Percentiles rank a stretch among this genome's conserved stretches.
phyloP scores from a whole-genome alignment of 495 filamentous ascomycete genomes.

The Penicillium psychrofluorescens region DNA sequence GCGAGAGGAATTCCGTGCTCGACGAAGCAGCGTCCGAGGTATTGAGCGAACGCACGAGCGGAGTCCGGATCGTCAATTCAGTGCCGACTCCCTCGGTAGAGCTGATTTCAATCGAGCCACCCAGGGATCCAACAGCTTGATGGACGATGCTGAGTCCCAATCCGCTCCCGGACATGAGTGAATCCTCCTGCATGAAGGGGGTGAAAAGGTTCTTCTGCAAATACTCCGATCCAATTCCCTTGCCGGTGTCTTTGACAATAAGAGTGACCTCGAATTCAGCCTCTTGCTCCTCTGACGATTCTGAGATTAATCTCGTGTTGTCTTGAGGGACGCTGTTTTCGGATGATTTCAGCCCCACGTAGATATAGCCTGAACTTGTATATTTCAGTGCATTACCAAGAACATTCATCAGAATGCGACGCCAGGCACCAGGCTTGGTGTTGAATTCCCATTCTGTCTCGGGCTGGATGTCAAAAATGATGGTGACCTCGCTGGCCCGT shows the following conservation, averaged over 20 bases:
- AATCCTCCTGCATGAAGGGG: slow-evolving; percentile 64
- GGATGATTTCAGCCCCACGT: slow-evolving; percentile 14
- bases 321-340: background rate
- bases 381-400: slow-evolving; percentile 59
- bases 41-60: slow-evolving; percentile 5
- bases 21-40: background rate
- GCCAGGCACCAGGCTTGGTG: slow-evolving; percentile 55
- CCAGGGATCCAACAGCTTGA: slow-evolving; percentile 19
- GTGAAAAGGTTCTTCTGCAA: slow-evolving; percentile 56
- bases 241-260: slow-evolving; percentile 57
- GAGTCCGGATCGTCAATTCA: slow-evolving; percentile 42
- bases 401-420: slow-evolving; percentile 51
- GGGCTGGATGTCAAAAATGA: slow-evolving; percentile 51
- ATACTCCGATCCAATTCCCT: slow-evolving; percentile 51
- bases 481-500: slow-evolving; percentile 20
- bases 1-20: background rate
- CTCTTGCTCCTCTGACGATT: background rate
- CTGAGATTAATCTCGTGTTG: no score
- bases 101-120: slow-evolving; percentile 20
- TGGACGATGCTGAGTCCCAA: slow-evolving; percentile 50
- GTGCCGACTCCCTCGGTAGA: slow-evolving; percentile 38
- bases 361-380: slow-evolving; percentile 32
- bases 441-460: slow-evolving; percentile 45
- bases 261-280: slow-evolving; percentile 14
- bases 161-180: slow-evolving; percentile 58